Evolutionary conservation across 2,329 filamentous ascomycete species (phyloP).

Genomic region (Pyrenochaeta sp.): DNA sequence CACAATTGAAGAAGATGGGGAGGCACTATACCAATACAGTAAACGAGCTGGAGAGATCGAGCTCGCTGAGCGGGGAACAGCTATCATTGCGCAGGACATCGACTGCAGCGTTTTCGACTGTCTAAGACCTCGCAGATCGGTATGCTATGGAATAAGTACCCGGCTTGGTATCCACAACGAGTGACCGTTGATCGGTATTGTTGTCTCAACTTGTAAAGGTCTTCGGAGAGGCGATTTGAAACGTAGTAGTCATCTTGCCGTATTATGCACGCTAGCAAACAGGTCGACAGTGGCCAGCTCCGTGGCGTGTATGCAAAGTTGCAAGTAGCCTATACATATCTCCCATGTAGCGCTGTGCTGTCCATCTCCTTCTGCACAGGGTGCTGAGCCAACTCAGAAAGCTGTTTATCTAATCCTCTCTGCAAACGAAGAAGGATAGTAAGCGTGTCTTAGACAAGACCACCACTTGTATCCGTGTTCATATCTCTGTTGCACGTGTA

Average conservation of each 20-base stretch:
- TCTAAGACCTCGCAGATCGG: background rate
- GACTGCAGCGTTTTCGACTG: constrained; percentile 17
- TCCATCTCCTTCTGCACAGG: background rate
- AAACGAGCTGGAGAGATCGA: constrained; percentile 8
- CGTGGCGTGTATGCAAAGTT: background rate
- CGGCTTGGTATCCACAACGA: background rate
- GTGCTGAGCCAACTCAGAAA: no score
- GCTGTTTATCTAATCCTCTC: background rate
- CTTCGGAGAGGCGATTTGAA: no score
- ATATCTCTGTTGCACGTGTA: constrained; percentile 5
- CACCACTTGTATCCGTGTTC: background rate
- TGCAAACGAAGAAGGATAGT: constrained; percentile 6
- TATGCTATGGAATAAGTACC: background rate
- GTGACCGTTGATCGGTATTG: background rate
- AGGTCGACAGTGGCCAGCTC: background rate
- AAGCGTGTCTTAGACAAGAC: background rate
- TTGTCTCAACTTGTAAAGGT: no score
- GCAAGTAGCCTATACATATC: background rate
- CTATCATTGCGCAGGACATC: constrained; percentile 17
- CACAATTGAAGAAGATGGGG: constrained; percentile 41
- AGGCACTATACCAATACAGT: constrained; percentile 28
- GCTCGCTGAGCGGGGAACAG: constrained; percentile 19
- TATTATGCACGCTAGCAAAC: background rate
- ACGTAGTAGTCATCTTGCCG: no score
- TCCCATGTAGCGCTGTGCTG: background rate